phyloP scores from a whole-genome alignment of 306 rosid genomes.

The Vigna unguiculata region DNA sequence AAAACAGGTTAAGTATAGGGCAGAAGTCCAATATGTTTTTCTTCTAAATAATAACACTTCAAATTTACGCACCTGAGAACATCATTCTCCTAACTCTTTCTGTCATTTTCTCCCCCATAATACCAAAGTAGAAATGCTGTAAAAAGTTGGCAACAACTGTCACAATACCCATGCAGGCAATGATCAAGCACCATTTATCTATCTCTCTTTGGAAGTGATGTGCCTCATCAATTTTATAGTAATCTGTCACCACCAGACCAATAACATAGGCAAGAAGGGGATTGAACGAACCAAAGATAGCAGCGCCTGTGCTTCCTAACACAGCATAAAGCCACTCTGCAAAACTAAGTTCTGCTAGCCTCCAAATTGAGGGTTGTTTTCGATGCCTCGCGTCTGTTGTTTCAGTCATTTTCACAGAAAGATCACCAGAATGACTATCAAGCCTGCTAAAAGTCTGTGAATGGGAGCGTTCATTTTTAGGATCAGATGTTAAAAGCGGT shows the following conservation, averaged over 20 bases:
- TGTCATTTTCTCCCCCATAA: conserved; percentile 99
- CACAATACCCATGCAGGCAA: conserved; percentile 96
- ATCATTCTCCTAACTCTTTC: conserved; percentile 99
- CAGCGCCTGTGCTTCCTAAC: conserved; percentile 97
- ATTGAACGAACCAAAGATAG: conserved; percentile 97
- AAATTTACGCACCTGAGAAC: conserved; percentile 82
- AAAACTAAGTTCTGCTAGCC: conserved; percentile 94
- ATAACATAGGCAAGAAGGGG: conserved; percentile 98
- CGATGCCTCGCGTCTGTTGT: conserved; percentile 58
- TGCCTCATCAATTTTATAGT: conserved; percentile 55
- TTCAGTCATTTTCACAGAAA: conserved; percentile 58
- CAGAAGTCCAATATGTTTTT: conserved; percentile 20
- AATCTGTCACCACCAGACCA: conserved; percentile 85
- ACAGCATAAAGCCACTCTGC: conserved; percentile 99
- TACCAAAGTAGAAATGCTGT: conserved; percentile 99
- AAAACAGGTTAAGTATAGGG: conserved; percentile 47
- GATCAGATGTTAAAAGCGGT: conserved; percentile 96
- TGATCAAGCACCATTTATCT: conserved; percentile 94
- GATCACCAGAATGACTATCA: conserved; percentile 80
- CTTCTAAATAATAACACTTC: not conserved
- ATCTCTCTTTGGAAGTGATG: conserved; percentile 64
- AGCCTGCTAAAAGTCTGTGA: conserved; percentile 98
- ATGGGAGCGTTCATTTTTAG: conserved; percentile 97
- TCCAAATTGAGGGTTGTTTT: conserved; percentile 89
- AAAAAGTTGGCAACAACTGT: conserved; percentile 97